Percentiles rank a stretch among this genome's conserved stretches.
Evolutionary conservation across 2,329 filamentous ascomycete species (phyloP).

Genomic region (Nemania abortiva): DNA sequence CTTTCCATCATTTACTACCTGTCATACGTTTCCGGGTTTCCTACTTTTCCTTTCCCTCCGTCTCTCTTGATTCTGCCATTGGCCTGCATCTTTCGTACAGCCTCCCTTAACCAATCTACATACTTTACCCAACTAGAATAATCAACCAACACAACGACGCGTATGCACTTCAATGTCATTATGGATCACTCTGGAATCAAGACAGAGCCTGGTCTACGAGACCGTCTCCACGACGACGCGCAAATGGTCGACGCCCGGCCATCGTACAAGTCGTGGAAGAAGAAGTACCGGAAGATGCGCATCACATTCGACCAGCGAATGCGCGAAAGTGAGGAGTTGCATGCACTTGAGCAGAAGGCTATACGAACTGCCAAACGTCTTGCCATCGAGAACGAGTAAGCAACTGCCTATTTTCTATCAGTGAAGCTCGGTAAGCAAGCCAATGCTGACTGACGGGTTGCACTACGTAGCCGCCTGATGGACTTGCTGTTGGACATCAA

Average conservation of each 20-base stretch:
- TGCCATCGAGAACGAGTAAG: conserved; percentile 92
- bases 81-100: conserved; percentile 11
- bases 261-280: conserved; percentile 79
- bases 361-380: conserved; percentile 84
- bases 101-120: conserved; percentile 4
- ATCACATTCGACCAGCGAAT: conserved; percentile 81
- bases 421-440: conserved; percentile 11
- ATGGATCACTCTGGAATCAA: conserved; percentile 49
- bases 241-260: conserved; percentile 59
- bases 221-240: conserved; percentile 52
- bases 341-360: conserved; percentile 83
- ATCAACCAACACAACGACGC: neutral
- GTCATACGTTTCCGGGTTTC: neutral
- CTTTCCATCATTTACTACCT: neutral
- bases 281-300: conserved; percentile 96
- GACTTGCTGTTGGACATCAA: conserved; percentile 93
- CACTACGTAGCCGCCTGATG: conserved; percentile 77
- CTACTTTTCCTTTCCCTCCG: neutral
- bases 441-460: conserved; percentile 39
- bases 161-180: conserved; percentile 5
- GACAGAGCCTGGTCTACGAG: conserved; percentile 49
- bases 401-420: conserved; percentile 42
- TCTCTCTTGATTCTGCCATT: conserved; percentile 6
- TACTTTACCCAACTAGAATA: neutral
- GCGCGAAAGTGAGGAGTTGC: conserved; percentile 84